Percentiles rank a stretch among this genome's conserved stretches.
These are phyloP conservation scores for Alternaria novae-zelandiae DNA, from an alignment of 2,329 filamentous ascomycete genomes.

Conservation along the genomic window DNA sequence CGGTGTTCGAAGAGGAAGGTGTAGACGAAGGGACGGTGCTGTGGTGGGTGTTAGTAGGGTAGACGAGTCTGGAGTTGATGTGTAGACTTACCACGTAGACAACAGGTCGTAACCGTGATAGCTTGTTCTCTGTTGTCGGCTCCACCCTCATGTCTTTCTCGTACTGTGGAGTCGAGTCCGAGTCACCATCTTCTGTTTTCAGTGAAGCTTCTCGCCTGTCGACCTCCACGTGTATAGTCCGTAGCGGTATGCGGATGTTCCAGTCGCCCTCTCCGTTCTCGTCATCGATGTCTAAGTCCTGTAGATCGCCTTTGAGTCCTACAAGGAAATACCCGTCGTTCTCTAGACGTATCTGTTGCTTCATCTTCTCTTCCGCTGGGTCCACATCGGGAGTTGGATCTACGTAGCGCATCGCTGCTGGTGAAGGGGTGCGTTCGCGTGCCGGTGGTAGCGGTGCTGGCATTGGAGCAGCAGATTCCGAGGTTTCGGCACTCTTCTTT, in stretches of 20 bases:
- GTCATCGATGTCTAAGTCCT: slow-evolving; percentile 58
- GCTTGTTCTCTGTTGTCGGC: slow-evolving; percentile 4
- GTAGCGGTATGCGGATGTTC: slow-evolving; percentile 63
- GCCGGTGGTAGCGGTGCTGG: neutral
- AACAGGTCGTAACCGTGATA: slow-evolving; percentile 65
- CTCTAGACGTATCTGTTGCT: slow-evolving; percentile 53
- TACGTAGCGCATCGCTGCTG: slow-evolving; percentile 43
- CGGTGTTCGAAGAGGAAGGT: slow-evolving; percentile 72
- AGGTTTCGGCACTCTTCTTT: slow-evolving; percentile 19
- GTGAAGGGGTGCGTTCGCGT: slow-evolving; percentile 18
- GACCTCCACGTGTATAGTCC: slow-evolving; percentile 72
- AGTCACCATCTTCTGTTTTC: slow-evolving; percentile 19
- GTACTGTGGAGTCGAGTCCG: slow-evolving; percentile 28
- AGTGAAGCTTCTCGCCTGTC: slow-evolving; percentile 48
- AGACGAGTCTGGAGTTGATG: no score
- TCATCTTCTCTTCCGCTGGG: slow-evolving; percentile 67
- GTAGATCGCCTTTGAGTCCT: slow-evolving; percentile 70
- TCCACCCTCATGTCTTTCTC: slow-evolving; percentile 25
- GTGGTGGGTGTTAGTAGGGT: neutral
- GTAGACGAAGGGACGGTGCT: slow-evolving; percentile 75
- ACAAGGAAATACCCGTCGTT: slow-evolving; percentile 68
- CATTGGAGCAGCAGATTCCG: neutral
- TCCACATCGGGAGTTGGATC: slow-evolving; percentile 51
- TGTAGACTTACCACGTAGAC: slow-evolving; percentile 65
- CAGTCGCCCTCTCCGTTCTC: slow-evolving; percentile 43